These are phyloP conservation scores for Microascus cirrosus DNA, from an alignment of 2,329 filamentous ascomycete species.

Conservation along the genomic window DNA sequence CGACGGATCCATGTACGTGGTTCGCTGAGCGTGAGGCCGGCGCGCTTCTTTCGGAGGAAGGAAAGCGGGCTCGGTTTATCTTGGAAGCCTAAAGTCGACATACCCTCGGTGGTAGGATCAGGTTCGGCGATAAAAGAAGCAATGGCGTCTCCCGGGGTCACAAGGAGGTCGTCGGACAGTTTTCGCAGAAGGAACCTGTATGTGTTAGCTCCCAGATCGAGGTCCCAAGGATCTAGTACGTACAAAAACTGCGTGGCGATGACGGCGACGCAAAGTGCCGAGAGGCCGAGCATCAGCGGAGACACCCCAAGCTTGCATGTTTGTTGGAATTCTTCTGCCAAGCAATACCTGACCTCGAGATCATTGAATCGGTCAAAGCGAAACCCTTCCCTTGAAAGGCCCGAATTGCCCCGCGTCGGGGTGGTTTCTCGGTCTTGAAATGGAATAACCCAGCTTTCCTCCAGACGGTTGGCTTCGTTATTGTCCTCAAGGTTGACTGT, in stretches of 20 bases:
- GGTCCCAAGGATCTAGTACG: not conserved
- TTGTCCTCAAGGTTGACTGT: not conserved
- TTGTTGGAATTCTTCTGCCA: conserved; percentile 1
- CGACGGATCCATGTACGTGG: conserved; percentile 33
- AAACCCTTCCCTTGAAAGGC: not conserved
- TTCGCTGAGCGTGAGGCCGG: conserved; percentile 17
- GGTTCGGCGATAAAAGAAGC: conserved; percentile 34
- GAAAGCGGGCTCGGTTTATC: not conserved
- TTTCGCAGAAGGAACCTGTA: conserved; percentile 1
- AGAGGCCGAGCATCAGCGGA: not conserved
- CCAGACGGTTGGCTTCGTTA: not conserved
- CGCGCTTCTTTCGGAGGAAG: conserved; percentile 13
- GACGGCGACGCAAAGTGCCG: conserved; percentile 1
- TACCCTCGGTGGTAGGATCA: conserved; percentile 28
- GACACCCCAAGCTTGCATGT: conserved; percentile 1
- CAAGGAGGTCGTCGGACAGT: conserved; percentile 21
- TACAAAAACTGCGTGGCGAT: conserved; percentile 1
- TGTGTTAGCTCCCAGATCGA: not conserved
- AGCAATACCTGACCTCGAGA: conserved; percentile 2
- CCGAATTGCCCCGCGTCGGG: not conserved
- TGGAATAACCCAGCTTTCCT: not conserved
- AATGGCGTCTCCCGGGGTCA: conserved; percentile 38
- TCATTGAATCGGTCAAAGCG: conserved; percentile 1
- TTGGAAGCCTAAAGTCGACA: conserved; percentile 9
- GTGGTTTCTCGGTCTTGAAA: not conserved